Base-by-base conservation (phyloP, 1,284 basidiomycete species). In the Ustilago xerochloae region DNA sequence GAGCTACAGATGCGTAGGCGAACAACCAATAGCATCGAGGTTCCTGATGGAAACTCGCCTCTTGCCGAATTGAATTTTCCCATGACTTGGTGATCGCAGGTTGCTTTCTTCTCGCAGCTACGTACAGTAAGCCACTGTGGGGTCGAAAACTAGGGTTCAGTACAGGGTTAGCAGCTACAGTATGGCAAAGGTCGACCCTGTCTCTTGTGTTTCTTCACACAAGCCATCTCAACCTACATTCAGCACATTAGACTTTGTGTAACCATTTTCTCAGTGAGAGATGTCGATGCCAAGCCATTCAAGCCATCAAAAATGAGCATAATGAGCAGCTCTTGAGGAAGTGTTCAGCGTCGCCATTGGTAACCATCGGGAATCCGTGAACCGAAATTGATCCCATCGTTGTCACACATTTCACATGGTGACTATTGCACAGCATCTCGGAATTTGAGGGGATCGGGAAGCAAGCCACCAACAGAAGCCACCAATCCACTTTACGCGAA, bases 21-120 rank as follows among this genome's bases (percentile, higher is more conserved):
- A 46, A 26, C n/a, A n/a, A n/a, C 57, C 49, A 60, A 51, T 52
- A 8, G 45, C 50, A 61, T 46, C 43, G 28, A 47, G 49, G 58
- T 61, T 61, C 58, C 58, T 61, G 50, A 38, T 24, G n/a, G 28
- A 61, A 24, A 28, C 22, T n/a, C 18, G 41, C 45, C n/a, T n/a
- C n/a, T 50, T 59, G 48, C 36, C 56, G 29, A 50, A 36, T 30
- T 18, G 28, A 58, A 36, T 48, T 59, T 58, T 51, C 56, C 48
- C 47, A 50, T 15, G 45, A 15, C 45, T 33, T 35, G 24, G 47
- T 56, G 45, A 48, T 45, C 43, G 33, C 26, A 35, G 18, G n/a
- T 30, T 41, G 24, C 38, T 9, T 41, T 20, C 38, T 13, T 41
- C 38, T 41, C 7, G 18, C 41, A 43, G 41, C 20, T n/a, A 24